These are phyloP conservation scores for Aspergillus pseudoglaucus DNA, from an alignment of 2,329 filamentous ascomycete species.

Conservation along the genomic window DNA sequence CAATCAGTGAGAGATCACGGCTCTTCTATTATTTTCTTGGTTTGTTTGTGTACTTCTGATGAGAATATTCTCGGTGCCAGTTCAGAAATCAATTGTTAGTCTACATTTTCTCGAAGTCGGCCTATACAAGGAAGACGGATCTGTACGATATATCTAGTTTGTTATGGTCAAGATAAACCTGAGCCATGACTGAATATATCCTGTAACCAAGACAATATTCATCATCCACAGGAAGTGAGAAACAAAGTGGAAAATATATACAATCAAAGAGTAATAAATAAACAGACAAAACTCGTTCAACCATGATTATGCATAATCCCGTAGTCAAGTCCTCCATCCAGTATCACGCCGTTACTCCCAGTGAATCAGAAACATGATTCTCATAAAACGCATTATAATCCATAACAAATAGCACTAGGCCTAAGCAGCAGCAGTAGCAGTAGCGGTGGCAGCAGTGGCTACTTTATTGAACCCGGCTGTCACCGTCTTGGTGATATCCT, in stretches of 20 bases:
- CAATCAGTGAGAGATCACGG: slow-evolving; percentile 18
- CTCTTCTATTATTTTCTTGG: neutral
- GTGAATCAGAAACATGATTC: neutral
- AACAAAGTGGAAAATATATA: neutral
- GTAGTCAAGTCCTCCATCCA: neutral
- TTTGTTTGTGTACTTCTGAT: neutral
- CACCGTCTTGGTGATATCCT: slow-evolving; percentile 40
- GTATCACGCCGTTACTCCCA: neutral
- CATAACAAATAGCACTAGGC: slow-evolving; percentile 7
- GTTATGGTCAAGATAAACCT: too few species aligned
- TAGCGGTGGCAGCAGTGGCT: slow-evolving; percentile 55
- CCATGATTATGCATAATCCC: neutral
- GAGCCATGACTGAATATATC: too few species aligned
- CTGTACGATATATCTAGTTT: neutral
- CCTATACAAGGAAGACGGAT: neutral
- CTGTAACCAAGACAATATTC: too few species aligned
- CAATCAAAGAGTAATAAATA: neutral
- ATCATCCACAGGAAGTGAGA: neutral
- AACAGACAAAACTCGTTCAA: neutral
- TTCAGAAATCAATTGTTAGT: neutral
- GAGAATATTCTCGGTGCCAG: too few species aligned
- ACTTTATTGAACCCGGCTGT: slow-evolving; percentile 53
- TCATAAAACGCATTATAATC: neutral
- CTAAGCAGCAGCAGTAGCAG: neutral
- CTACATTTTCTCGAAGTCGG: neutral